A percentile compares a stretch with the other conserved stretches of the same genome.
Evolutionary conservation across 345 rosid genomes (phyloP).

Genomic region (Murraya paniculata): DNA sequence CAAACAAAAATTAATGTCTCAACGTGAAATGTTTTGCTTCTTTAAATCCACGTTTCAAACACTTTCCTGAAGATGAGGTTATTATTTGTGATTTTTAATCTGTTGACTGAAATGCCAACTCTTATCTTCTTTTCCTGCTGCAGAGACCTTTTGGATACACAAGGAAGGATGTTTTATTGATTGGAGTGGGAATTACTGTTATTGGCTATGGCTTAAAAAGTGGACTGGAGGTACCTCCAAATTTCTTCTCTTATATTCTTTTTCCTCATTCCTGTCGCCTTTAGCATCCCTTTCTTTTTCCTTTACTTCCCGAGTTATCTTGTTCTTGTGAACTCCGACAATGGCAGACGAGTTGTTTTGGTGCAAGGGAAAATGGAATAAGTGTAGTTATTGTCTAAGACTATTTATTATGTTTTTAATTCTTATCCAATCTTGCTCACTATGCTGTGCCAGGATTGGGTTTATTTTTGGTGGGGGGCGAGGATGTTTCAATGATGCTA

Average conservation of each 20-base stretch:
- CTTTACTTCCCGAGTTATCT: not conserved
- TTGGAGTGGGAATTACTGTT: conserved; percentile 80
- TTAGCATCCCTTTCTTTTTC: not conserved
- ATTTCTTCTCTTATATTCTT: not conserved
- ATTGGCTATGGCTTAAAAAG: conserved; percentile 74
- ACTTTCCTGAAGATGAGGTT: not conserved
- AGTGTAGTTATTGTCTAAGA: not conserved
- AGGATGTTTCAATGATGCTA: not conserved
- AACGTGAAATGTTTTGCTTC: not conserved
- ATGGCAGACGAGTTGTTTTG: not conserved
- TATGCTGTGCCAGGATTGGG: not conserved
- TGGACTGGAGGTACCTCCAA: conserved; percentile 79
- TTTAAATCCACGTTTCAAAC: not conserved
- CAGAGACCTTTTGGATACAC: conserved; percentile 84
- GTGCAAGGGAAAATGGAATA: not conserved
- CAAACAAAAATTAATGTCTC: not conserved
- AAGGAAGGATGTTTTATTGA: conserved; percentile 86
- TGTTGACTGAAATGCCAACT: not conserved
- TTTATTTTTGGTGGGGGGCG: not conserved
- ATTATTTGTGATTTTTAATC: not conserved
- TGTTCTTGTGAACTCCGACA: not conserved
- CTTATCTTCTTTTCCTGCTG: conserved; percentile 15
- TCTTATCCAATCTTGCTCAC: not conserved
- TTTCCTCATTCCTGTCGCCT: not conserved
- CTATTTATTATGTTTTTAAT: too few species aligned